Evolutionary conservation across 345 rosid genomes (phyloP).

Genomic region (Rhizophora mangle): DNA sequence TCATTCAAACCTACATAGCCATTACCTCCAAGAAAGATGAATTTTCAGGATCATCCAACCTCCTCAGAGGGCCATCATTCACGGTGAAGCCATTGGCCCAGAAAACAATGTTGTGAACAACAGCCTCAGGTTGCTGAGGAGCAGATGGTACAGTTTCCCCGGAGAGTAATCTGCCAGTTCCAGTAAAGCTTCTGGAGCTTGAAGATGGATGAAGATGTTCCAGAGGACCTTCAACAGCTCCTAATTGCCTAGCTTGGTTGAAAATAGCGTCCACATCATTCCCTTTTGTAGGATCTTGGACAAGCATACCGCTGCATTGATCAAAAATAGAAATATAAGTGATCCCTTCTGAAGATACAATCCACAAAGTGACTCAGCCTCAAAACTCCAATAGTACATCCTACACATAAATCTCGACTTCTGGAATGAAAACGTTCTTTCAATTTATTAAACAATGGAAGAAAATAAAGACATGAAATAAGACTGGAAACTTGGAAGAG

Average conservation of each 20-base stretch:
- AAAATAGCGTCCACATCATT: conserved; percentile 90
- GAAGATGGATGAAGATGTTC: conserved; percentile 61
- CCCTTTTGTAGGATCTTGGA: conserved; percentile 79
- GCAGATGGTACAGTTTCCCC: conserved; percentile 76
- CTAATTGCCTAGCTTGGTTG: conserved; percentile 81
- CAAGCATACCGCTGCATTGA: conserved; percentile 84
- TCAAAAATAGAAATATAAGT: conserved; percentile 1
- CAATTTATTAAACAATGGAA: too few species aligned
- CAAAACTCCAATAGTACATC: too few species aligned
- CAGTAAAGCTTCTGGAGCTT: conserved; percentile 79
- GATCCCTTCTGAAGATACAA: neutral
- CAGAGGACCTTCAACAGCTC: conserved; percentile 82
- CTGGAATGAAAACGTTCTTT: too few species aligned
- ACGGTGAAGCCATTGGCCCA: conserved; percentile 93
- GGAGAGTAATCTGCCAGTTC: conserved; percentile 78
- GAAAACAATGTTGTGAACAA: conserved; percentile 71
- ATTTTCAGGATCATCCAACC: conserved; percentile 91
- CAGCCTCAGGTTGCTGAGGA: conserved; percentile 74
- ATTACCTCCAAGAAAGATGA: conserved; percentile 85
- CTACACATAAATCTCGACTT: too few species aligned
- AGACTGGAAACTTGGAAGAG: too few species aligned
- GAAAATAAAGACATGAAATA: too few species aligned
- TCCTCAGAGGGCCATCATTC: conserved; percentile 82
- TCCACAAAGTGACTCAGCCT: too few species aligned
- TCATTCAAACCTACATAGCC: neutral